Evolutionary conservation across 2,329 filamentous ascomycete genomes (phyloP).

Genomic region (Fusarium napiforme): DNA sequence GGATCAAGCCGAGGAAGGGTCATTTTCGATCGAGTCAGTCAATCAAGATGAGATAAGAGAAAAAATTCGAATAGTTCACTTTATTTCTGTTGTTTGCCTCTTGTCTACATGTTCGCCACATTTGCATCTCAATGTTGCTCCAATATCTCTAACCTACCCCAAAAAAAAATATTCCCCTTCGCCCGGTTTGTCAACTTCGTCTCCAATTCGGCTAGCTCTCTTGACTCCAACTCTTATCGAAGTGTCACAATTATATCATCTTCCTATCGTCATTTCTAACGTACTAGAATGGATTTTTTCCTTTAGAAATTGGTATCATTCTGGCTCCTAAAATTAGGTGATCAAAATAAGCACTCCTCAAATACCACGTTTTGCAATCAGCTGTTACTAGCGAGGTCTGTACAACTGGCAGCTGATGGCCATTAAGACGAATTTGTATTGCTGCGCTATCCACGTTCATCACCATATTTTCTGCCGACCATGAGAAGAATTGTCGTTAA

Average conservation of each 20-base stretch:
- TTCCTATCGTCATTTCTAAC: rapidly evolving
- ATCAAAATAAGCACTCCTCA: rapidly evolving
- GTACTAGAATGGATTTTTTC: background rate
- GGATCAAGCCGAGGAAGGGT: background rate
- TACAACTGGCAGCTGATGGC: background rate
- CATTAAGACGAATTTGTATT: background rate
- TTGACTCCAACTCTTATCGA: background rate
- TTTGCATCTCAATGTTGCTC: background rate
- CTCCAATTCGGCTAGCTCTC: background rate
- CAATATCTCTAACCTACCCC: background rate
- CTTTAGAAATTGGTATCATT: rapidly evolving
- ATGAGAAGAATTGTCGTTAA: too few species aligned
- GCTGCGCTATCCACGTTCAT: too few species aligned
- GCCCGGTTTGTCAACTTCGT: background rate
- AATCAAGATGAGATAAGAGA: background rate
- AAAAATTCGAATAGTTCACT: background rate
- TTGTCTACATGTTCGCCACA: background rate
- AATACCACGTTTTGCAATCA: background rate
- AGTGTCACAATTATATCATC: too few species aligned
- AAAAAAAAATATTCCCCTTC: background rate
- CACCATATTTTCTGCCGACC: rapidly evolving
- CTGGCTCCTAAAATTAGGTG: rapidly evolving
- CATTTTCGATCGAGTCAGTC: too few species aligned
- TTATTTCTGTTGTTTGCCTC: background rate
- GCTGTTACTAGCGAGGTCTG: background rate